Base-by-base conservation (phyloP, 768 basidiomycete genomes). In the Tephrocybe sp. region DNA sequence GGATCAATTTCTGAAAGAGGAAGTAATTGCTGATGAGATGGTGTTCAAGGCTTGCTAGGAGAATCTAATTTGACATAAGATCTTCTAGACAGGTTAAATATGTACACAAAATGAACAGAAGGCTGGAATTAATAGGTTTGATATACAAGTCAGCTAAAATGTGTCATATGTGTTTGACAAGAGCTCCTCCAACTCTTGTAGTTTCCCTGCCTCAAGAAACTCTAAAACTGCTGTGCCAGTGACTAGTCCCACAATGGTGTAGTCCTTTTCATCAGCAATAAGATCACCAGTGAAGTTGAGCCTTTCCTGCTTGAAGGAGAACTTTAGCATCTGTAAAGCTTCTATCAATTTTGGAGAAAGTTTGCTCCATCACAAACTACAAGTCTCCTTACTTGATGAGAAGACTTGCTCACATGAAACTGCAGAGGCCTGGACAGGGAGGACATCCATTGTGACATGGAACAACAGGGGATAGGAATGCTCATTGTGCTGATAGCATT, bases 361-460 rank as follows among this genome's bases (percentile, higher is more conserved):
- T n/a, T n/a, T n/a, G n/a, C n/a, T n/a, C n/a, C n/a, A n/a, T n/a
- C n/a, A n/a, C n/a, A n/a, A 42, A 28, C 59, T 53, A 45, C 45
- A 49, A 0, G 62, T 65, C 48, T 61, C 60, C 40, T 64, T 60
- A 25, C 54, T 54, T 1, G 59, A 61, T 14, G 64, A 63, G 24
- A 63, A 66, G 14, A 61, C 54, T 0, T 44, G 47, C 33, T 67
- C 62, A 38, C 55, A 65, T 4, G 62, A 63, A 26, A 67, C 63
- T 1, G 64, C 49, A 10, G 65, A 65, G 3, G 62, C 62, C 45
- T 69, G 66, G 2, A 61, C 59, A 9, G 63, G 66, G 4, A 69
- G 56, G 10, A 65, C 51, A 46, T 66, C 63, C 36, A 65, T 54
- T 3, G 65, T 0, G 62, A n/a, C n/a, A n/a, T n/a, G n/a, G n/a